These are phyloP conservation scores for Stachybotrys elegans DNA, from an alignment of 2,329 filamentous ascomycete species.

Conservation along the genomic window DNA sequence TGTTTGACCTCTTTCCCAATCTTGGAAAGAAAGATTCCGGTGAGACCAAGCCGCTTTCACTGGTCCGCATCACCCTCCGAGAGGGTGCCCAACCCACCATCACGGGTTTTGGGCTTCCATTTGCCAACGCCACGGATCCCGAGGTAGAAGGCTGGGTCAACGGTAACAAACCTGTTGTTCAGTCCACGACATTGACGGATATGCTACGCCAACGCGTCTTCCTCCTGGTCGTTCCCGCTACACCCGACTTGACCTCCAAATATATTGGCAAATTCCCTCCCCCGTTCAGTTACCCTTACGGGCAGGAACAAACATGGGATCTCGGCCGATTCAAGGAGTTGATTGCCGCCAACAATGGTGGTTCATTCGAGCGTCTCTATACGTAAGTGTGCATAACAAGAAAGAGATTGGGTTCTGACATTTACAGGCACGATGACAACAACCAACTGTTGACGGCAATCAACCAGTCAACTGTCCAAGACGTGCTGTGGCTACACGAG, in stretches of 20 bases:
- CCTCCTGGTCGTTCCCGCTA: not conserved
- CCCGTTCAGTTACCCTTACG: not conserved
- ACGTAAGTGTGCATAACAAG: not conserved
- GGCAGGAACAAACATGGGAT: not conserved
- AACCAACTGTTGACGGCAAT: conserved; percentile 5
- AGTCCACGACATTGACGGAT: not conserved
- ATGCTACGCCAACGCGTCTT: not conserved
- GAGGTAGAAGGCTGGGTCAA: not conserved
- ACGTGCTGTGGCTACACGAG: conserved; percentile 4
- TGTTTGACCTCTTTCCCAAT: not conserved
- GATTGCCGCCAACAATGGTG: not conserved
- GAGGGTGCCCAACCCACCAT: not conserved
- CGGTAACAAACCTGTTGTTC: not conserved
- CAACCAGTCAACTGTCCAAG: conserved; percentile 8
- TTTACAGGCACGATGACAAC: conserved; percentile 2
- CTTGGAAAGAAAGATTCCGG: not conserved
- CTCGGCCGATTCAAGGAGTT: not conserved
- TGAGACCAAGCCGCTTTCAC: not conserved
- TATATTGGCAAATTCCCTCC: not conserved
- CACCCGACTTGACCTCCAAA: not conserved
- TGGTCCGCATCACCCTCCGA: not conserved
- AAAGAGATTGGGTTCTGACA: too few species aligned
- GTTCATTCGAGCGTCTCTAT: not conserved
- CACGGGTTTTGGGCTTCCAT: not conserved
- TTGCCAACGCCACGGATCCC: not conserved